Evolutionary conservation across 129 eudicot genomes (phyloP), one percentile per base, ranked within the genome.

Genomic region (Arctium lappa): DNA sequence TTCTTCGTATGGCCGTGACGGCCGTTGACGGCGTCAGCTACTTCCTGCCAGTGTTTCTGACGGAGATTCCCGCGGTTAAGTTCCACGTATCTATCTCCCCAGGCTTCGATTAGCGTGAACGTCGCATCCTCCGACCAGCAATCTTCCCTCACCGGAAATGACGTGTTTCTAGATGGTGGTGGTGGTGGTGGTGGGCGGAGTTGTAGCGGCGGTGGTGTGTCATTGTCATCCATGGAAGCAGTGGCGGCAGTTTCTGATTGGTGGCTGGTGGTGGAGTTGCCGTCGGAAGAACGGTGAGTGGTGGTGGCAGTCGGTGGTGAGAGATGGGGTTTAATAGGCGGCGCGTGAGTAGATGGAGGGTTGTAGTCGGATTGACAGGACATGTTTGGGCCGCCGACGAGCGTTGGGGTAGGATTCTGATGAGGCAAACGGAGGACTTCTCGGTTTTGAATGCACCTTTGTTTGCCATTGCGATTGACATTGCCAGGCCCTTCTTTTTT

Each of bases 51-150:
- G 85, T 94, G 89, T 40, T 90, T 85, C 74, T 87, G 97, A 27
- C 90, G 88, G 87, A 94, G 97, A 65, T 83, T 88, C 0, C 94
- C 94, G 16, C 91, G 86, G 85, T 89, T 86, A 30, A 89, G 93
- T 27, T 87, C 74, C 12, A 91, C 79, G 81, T 88, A 88, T 50
- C 81, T 85, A 8, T 81, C 63, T 6, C 97, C 97, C 97, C 97
- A 94, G 0, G 97, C 87, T 3, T 88, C 91, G 71, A 94, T 81
- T 15, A 94, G 90, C 68, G 97, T 90, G 29, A 75, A 84, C 1
- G 98, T 94, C 4, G 91, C 94, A 0, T 84, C 97, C 71, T 89
- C 91, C 70, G 90, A 81, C 97, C 97, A 94, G 82, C 90, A 87
- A 73, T 92, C 96, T 29, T 94, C 97, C 7, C 92, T 84, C 15